Evolutionary conservation across 2,329 filamentous ascomycete species (phyloP), one percentile per base, ranked within the genome.

Genomic region (Colletotrichum incanum): DNA sequence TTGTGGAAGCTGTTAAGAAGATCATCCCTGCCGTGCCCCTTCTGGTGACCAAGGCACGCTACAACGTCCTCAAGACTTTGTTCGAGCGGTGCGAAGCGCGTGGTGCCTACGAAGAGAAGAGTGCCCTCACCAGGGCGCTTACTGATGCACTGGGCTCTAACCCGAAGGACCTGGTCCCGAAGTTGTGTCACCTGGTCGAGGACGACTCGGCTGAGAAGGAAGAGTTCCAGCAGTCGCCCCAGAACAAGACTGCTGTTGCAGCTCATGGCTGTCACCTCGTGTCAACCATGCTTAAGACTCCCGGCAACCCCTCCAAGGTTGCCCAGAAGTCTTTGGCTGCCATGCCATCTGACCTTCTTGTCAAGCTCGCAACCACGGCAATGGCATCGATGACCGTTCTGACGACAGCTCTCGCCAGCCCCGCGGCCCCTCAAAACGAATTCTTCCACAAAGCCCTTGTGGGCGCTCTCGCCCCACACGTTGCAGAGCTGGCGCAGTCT

Each of bases 81-180:
- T 92, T 98, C 73, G 94, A 98, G 80, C 90, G 96, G 73, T 97
- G 94, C 79, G 84, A 90, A 6, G 90, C 92, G 12, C 91, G 96
- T 23, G 87, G 90, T 73, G 84, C 88, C 23, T 87, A 86, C 41
- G 84, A 89, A 34, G 83, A 90, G 77, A 82, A 87, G 71, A 83
- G 84, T 65, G 79, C 80, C 64, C 79, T 90, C 26, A 85, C 86
- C 60, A 85, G 80, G 75, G 86, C 84, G 1, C 80, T 90, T 5
- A 82, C 85, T 26, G 81, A 85, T 14, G 85, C 86, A 18, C 86
- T 87, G 63, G 85, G 86, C 28, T 81, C 80, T 11, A 82, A 86
- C 59, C 83, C 85, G 26, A 86, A 85, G 49, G 82, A 83, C 59
- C 79, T 89, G 12, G 80, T 89, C 12, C 85, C 84, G 34, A 86